These are phyloP conservation scores for Apiotrichum porosum DNA, from an alignment of 1,284 basidiomycete species.

Conservation along the genomic window DNA sequence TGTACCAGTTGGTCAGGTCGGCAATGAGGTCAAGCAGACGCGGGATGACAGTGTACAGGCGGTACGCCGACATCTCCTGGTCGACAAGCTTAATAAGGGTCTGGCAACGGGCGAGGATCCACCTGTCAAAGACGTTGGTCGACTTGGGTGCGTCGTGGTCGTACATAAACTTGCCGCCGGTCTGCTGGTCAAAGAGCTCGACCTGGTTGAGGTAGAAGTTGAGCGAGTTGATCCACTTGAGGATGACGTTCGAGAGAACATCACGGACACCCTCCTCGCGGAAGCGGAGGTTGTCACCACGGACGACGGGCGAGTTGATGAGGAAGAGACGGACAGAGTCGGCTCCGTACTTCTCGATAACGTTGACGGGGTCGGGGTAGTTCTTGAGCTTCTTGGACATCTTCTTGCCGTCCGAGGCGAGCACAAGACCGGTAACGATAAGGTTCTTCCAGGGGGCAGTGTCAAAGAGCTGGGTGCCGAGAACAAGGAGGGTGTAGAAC, in stretches of 20 bases:
- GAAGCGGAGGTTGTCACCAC: conserved; percentile 96
- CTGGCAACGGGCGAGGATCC: conserved; percentile 96
- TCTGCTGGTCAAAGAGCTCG: conserved; percentile 77
- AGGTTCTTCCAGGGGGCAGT: conserved; percentile 97
- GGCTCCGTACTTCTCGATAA: conserved; percentile 90
- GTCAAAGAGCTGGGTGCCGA: conserved; percentile 90
- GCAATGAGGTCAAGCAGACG: conserved; percentile 86
- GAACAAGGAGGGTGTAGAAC: conserved; percentile 98
- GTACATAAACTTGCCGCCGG: conserved; percentile 76
- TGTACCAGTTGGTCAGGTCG: conserved; percentile 99
- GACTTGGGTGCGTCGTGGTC: conserved; percentile 79
- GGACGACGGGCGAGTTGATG: conserved; percentile 97
- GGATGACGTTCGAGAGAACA: conserved; percentile 86
- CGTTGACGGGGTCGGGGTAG: conserved; percentile 92
- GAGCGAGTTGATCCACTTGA: conserved; percentile 99
- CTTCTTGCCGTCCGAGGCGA: conserved; percentile 98
- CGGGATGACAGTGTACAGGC: conserved; percentile 98
- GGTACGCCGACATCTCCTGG: conserved; percentile 92
- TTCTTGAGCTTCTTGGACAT: conserved; percentile 99
- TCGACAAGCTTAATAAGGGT: conserved; percentile 87
- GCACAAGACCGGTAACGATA: conserved; percentile 91
- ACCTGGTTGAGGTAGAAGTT: conserved; percentile 99
- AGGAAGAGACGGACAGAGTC: conserved; percentile 97
- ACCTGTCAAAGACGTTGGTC: conserved; percentile 95
- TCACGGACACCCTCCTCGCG: conserved; percentile 97